A percentile compares a stretch with the other conserved stretches of the same genome.
These are phyloP conservation scores for Cytospora paraplurivora DNA, from an alignment of 2,329 filamentous ascomycete genomes.

Conservation along the genomic window DNA sequence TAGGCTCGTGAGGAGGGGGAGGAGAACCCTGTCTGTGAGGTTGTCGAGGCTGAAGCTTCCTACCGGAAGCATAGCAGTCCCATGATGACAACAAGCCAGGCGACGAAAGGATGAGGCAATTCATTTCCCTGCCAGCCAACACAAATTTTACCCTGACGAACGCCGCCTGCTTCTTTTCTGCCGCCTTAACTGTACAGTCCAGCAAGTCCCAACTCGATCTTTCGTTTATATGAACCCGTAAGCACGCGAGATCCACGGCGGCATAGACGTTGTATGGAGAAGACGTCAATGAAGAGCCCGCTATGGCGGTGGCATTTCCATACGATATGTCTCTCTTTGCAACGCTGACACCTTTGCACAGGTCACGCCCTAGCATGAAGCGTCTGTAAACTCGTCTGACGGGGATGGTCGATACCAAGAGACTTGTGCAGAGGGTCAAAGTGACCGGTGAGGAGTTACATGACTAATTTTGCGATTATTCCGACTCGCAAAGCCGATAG, in stretches of 20 bases:
- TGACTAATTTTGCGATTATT: not conserved
- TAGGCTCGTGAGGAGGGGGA: conserved; percentile 9
- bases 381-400: not conserved
- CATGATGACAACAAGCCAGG: conserved; percentile 17
- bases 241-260: conserved; percentile 17
- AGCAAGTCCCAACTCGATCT: not conserved
- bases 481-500: conserved; percentile 4
- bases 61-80: conserved; percentile 3
- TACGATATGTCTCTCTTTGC: conserved; percentile 1
- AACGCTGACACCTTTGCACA: not conserved
- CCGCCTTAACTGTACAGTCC: not conserved
- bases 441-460: not conserved
- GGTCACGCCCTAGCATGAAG: not conserved
- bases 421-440: not conserved
- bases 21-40: conserved; percentile 17
- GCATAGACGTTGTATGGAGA: not conserved
- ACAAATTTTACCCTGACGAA: not conserved
- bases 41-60: conserved; percentile 25
- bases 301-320: conserved; percentile 4
- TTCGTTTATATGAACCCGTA: conserved; percentile 9
- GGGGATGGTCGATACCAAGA: not conserved
- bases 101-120: conserved; percentile 6
- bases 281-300: conserved; percentile 2
- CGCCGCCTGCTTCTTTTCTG: conserved; percentile 3
- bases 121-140: conserved; percentile 9